A percentile compares a stretch with the other conserved stretches of the same genome.
These are phyloP conservation scores for Aspergillus neoniger DNA, from an alignment of 2,329 filamentous ascomycete species.

Conservation along the genomic window DNA sequence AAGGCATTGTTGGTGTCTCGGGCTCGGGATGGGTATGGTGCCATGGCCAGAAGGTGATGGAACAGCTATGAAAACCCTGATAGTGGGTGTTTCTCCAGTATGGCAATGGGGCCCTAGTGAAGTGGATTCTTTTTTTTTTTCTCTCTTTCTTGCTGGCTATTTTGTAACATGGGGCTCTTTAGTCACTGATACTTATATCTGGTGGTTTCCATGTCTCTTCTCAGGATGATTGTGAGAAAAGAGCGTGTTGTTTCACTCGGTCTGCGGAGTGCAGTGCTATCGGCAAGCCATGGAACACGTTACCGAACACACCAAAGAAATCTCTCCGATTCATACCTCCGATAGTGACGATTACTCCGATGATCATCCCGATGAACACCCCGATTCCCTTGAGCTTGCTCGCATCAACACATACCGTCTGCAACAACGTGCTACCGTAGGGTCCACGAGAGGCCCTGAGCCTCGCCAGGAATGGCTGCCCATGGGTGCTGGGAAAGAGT, in stretches of 20 bases:
- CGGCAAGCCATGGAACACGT: background rate
- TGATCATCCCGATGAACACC: conserved; percentile 11
- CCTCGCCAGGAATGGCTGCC: conserved; percentile 27
- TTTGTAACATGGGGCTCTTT: too few relatives aligned
- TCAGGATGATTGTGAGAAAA: background rate
- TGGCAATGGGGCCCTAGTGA: too few relatives aligned
- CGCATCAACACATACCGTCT: conserved; percentile 26
- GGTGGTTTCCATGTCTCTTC: background rate
- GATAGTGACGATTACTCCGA: conserved; percentile 3
- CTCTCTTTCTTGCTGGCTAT: too few relatives aligned
- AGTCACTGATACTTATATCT: background rate
- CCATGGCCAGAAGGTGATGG: background rate
- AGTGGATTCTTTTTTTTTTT: too few relatives aligned
- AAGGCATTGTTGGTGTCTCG: background rate
- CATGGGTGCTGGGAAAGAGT: conserved; percentile 48
- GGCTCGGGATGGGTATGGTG: background rate
- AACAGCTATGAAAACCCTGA: background rate
- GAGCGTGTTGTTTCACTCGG: background rate
- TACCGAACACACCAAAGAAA: background rate
- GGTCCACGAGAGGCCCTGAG: conserved; percentile 22
- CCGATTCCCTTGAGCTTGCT: conserved; percentile 23
- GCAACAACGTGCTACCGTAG: conserved; percentile 25
- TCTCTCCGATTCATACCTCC: background rate
- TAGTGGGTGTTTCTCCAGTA: background rate
- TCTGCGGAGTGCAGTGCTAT: background rate